Percentiles rank a stretch among this genome's conserved stretches.
phyloP scores from a whole-genome alignment of 768 basidiomycete genomes.

The Hebeloma cylindrosporum region DNA sequence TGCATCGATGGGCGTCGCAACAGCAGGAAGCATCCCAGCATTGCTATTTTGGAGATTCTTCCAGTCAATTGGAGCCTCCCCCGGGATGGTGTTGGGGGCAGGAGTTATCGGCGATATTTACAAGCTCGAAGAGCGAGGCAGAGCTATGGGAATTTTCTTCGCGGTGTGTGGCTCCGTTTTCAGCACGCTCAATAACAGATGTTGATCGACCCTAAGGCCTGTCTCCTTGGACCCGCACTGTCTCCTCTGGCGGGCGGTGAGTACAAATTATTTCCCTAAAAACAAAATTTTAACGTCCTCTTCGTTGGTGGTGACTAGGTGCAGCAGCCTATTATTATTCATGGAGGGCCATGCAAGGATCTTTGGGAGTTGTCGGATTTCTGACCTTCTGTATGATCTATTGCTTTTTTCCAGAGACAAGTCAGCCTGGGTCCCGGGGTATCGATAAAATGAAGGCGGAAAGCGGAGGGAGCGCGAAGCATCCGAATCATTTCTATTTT shows the following conservation, averaged over 20 bases:
- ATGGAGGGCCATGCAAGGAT: conserved; percentile 61
- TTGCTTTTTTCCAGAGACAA: conserved; percentile 64
- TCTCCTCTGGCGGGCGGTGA: conserved; percentile 60
- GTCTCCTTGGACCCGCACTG: conserved; percentile 57
- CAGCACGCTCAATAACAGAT: not conserved
- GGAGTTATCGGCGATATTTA: conserved; percentile 71
- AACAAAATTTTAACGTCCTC: not conserved
- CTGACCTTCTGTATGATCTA: conserved; percentile 39
- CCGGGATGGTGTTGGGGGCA: conserved; percentile 53
- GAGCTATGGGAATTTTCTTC: conserved; percentile 60
- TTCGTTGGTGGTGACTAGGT: conserved; percentile 29
- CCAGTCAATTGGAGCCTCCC: conserved; percentile 65
- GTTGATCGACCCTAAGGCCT: not conserved
- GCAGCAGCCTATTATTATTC: conserved; percentile 57
- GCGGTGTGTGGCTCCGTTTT: conserved; percentile 36
- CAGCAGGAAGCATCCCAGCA: conserved; percentile 39
- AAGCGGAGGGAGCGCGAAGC: conserved; percentile 6
- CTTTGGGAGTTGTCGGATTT: conserved; percentile 41
- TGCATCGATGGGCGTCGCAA: conserved; percentile 60
- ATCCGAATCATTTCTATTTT: conserved; percentile 35
- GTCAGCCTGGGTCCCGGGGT: conserved; percentile 56
- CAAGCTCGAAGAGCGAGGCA: conserved; percentile 57
- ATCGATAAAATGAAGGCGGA: conserved; percentile 43
- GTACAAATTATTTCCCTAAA: conserved; percentile 1
- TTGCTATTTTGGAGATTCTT: conserved; percentile 64